A percentile compares a stretch with the other conserved stretches of the same genome.
These are phyloP conservation scores for Pachysolen tannophilus DNA, from an alignment of 805 yeast genomes.

Conservation along the genomic window DNA sequence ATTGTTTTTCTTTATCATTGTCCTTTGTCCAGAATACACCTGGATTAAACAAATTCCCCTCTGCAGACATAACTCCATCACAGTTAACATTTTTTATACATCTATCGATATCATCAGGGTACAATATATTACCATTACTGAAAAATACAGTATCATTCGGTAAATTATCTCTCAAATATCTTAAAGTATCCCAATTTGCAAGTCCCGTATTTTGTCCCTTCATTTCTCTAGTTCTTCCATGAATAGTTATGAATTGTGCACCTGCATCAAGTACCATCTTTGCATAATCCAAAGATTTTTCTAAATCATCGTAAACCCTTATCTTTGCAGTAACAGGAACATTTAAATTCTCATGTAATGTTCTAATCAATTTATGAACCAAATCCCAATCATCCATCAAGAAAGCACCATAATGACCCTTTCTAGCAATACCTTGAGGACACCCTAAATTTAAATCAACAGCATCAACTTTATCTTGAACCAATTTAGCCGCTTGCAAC, in stretches of 20 bases:
- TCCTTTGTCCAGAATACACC: conserved; percentile 66
- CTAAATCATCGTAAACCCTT: conserved; percentile 77
- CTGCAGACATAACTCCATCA: conserved; percentile 97
- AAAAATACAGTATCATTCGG: conserved; percentile 79
- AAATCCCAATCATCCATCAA: conserved; percentile 96
- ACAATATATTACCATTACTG: conserved; percentile 91
- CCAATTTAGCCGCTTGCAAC: conserved; percentile 70
- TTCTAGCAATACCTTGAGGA: conserved; percentile 95
- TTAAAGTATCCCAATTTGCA: conserved; percentile 85
- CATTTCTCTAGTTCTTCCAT: conserved; percentile 95
- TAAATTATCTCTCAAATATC: conserved; percentile 68
- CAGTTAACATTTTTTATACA: conserved; percentile 58
- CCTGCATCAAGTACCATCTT: conserved; percentile 86
- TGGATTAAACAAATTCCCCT: conserved; percentile 90
- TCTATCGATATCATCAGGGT: conserved; percentile 73
- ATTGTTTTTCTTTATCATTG: conserved; percentile 51
- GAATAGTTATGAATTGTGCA: conserved; percentile 91
- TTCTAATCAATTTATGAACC: conserved; percentile 61
- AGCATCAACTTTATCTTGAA: conserved; percentile 85
- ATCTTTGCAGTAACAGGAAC: conserved; percentile 95
- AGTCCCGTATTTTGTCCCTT: conserved; percentile 94
- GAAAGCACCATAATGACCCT: conserved; percentile 93
- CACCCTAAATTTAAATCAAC: conserved; percentile 95
- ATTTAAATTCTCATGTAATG: conserved; percentile 63
- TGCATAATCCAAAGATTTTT: conserved; percentile 81